A percentile compares a stretch with the other conserved stretches of the same genome.
phyloP scores from a whole-genome alignment of 2,329 filamentous ascomycete species.

The Aspergillus udagawae region DNA sequence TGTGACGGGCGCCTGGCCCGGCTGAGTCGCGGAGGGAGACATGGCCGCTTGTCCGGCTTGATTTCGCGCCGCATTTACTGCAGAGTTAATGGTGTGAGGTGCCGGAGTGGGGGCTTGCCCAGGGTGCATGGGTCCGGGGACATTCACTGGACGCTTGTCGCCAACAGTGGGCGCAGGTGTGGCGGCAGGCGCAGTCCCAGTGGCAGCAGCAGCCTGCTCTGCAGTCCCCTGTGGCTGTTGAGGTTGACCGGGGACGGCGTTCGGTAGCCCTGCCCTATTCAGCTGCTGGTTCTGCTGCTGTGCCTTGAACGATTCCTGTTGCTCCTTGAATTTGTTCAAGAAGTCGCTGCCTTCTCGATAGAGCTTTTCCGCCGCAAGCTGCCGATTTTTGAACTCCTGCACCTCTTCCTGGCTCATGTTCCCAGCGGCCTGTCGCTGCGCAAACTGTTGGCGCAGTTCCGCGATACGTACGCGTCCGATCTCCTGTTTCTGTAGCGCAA shows the following conservation, averaged over 20 bases:
- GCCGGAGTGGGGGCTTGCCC: constrained; percentile 35
- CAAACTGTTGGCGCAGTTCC: constrained; percentile 39
- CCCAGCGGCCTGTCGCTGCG: constrained; percentile 35
- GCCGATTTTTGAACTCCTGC: constrained; percentile 41
- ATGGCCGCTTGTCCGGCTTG: constrained; percentile 36
- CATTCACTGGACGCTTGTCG: constrained; percentile 20
- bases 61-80: constrained; percentile 42
- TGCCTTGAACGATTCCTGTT: constrained; percentile 43
- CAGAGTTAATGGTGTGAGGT: constrained; percentile 47
- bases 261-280: constrained; percentile 19
- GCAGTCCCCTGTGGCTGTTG: constrained; percentile 15
- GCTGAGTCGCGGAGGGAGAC: constrained; percentile 34
- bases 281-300: constrained; percentile 30
- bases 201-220: constrained; percentile 14
- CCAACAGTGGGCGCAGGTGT: constrained; percentile 3
- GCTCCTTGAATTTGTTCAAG: constrained; percentile 46
- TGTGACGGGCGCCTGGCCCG: constrained; percentile 27
- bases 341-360: constrained; percentile 44
- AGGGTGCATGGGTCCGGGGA: constrained; percentile 27
- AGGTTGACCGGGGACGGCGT: constrained; percentile 4
- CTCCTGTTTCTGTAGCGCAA: constrained; percentile 47
- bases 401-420: constrained; percentile 41
- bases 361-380: constrained; percentile 37
- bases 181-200: constrained; percentile 15
- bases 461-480: constrained; percentile 41